These are phyloP conservation scores for Helotiales sp. DNA, from an alignment of 2,329 filamentous ascomycete species.

Conservation along the genomic window DNA sequence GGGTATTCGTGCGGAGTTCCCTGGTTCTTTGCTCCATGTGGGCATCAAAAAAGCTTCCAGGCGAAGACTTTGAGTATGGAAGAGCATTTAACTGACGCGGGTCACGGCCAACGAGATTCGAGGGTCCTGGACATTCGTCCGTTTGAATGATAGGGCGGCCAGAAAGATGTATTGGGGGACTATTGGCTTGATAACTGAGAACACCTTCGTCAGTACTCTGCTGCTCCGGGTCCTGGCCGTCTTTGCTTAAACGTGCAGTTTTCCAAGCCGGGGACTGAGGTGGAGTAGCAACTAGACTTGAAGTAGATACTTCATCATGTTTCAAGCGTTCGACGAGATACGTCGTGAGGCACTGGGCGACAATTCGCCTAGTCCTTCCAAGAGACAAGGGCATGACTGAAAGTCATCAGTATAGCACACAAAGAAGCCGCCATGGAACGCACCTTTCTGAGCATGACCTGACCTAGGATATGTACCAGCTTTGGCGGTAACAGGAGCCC, in stretches of 20 bases:
- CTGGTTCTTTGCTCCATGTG: conserved; percentile 29
- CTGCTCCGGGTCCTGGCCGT: background rate
- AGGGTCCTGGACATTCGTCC: conserved; percentile 16
- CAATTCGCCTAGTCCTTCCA: conserved; percentile 62
- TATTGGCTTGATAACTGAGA: background rate
- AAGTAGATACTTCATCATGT: conserved; percentile 40
- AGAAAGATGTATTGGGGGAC: conserved; percentile 23
- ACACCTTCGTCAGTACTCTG: background rate
- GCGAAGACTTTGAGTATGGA: conserved; percentile 38
- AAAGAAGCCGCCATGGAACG: background rate
- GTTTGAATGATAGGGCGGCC: conserved; percentile 17
- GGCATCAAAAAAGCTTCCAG: conserved; percentile 33
- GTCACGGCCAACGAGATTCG: conserved; percentile 1
- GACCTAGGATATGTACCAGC: conserved; percentile 26
- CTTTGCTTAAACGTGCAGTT: conserved; percentile 1
- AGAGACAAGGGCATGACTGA: conserved; percentile 59
- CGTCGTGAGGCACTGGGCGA: conserved; percentile 56
- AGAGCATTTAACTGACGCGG: conserved; percentile 14
- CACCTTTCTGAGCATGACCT: conserved; percentile 35
- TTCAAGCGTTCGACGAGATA: conserved; percentile 52
- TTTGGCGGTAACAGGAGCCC: conserved; percentile 27
- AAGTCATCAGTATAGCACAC: background rate
- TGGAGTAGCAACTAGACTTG: conserved; percentile 31
- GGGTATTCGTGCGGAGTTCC: conserved; percentile 13
- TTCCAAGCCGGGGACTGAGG: conserved; percentile 29